Evolutionary conservation across 2,329 filamentous ascomycete genomes (phyloP), one percentile per base, ranked within the genome.

Genomic region (Cyanodermella asteris): DNA sequence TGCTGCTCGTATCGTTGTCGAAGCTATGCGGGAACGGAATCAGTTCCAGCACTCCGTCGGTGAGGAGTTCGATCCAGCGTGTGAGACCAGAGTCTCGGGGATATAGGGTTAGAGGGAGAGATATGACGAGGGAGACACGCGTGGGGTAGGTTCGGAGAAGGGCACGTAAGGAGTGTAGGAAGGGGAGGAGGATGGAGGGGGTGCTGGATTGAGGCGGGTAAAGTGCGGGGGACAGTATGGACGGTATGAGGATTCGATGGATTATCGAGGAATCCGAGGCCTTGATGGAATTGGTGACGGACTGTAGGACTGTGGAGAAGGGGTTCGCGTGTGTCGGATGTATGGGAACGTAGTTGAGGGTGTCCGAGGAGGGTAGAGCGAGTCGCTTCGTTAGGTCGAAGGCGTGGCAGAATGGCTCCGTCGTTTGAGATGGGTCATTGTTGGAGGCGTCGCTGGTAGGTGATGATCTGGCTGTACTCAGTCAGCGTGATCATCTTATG

Each of bases 31-130:
- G 84, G 50, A 51, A 90, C 40, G 62, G 70, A 15, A 77, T 68
- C 9, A 97, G 58, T 47, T 94, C 82, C 13, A 93, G 52, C 5
- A 91, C 77, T 5, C 80, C 80, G 40, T 97, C 87, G 34, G 60
- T 70, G 2, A 94, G 53, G 3, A 78, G 54, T 44, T 97, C 87
- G 33, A 81, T 71, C 77, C 80, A 91, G 24, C 78, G 67, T 7
- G 77, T 68, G 7, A 93, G 55, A 2, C 77, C 81, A 1, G 72
- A 64, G 12, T 53, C 58, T 9, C 84, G 67, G 2, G 81, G 75
- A 42, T 77, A 78, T 1, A 97, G 63, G 0, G 77, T 70, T 1
- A 84, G 54, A 0, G 84, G 81, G 1, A 94, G 49, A 0, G 80
- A 81, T 22, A 80, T 51, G 36, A 93, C 56, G 4, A 67, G 70